Evolutionary conservation across 495 filamentous ascomycete genomes (phyloP), one percentile per base, ranked within the genome.

Genomic region (Aspergillus heteromorphus): DNA sequence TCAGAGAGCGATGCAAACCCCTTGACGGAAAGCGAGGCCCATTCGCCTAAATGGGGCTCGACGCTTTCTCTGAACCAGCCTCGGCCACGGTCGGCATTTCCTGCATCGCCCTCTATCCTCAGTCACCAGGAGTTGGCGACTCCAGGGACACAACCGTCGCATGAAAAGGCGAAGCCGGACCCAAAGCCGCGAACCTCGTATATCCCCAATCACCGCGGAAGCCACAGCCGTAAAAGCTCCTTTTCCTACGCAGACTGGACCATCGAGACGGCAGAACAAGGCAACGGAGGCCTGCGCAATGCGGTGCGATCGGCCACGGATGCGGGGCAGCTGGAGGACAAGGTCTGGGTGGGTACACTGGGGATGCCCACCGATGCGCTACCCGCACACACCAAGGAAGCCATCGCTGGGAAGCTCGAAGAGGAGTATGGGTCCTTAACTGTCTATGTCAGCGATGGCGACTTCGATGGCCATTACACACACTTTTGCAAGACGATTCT

Each of bases 401-500:
- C 90, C 47, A 96, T 97, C 55, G 80, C 87, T 52, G 87, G 92
- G 63, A 78, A 79, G 40, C 71, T 97, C 20, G 82, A 88, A 14
- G 85, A 83, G 9, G 87, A 95, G 64, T 86, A 88, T 63, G 84
- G 90, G 56, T 89, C 88, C 51, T 68, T 92, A 59, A 82, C 84
- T 10, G 91, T 96, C 27, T 92, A 86, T 63, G 86, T 88, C 62
- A 87, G 83, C 34, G 91, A 97, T 67, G 86, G 82, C 58, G 91
- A 96, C 64, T 90, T 95, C 42, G 87, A 95, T 61, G 90, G 91
- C 3, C 90, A 95, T 69, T 97, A 97, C 63, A 81, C 83, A 10
- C 91, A 96, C 69, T 96, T 91, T 58, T 96, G 89, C 80, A 96
- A 96, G 65, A 84, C 89, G 65, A 88, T 91, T 45, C 79, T 92